A percentile compares a stretch with the other conserved stretches of the same genome.
Evolutionary conservation across 805 yeast genomes (phyloP).

Genomic region (Yarrowia sp.): DNA sequence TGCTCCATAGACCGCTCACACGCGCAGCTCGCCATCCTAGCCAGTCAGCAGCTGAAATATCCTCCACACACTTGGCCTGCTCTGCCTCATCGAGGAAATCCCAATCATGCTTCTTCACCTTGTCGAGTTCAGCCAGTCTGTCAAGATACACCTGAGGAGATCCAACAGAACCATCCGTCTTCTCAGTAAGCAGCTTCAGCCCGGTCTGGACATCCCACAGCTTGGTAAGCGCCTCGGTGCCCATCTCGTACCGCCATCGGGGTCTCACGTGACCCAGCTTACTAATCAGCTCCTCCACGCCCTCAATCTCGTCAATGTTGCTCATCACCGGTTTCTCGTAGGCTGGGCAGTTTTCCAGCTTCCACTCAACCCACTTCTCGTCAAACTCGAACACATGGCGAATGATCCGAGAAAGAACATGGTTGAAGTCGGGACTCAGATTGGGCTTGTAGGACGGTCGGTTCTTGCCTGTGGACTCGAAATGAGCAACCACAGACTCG

Average conservation of each 20-base stretch:
- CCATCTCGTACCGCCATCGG: constrained; percentile 47
- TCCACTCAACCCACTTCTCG: constrained; percentile 50
- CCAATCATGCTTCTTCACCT: constrained; percentile 37
- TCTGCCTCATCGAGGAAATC: constrained; percentile 36
- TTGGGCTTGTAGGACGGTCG: constrained; percentile 23
- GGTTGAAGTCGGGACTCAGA: constrained; percentile 7
- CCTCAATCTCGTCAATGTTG: constrained; percentile 19
- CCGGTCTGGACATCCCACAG: constrained; percentile 56
- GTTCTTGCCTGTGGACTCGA: not conserved
- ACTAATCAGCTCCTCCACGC: constrained; percentile 34
- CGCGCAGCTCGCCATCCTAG: constrained; percentile 55
- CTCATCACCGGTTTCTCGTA: constrained; percentile 43
- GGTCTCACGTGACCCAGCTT: constrained; percentile 42
- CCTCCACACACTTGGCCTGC: constrained; percentile 42
- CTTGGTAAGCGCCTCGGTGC: constrained; percentile 48
- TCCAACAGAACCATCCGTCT: constrained; percentile 43
- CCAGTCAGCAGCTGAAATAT: constrained; percentile 51
- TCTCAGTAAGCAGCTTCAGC: constrained; percentile 46
- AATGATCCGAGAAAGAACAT: not conserved
- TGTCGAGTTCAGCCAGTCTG: constrained; percentile 32
- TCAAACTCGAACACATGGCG: constrained; percentile 42
- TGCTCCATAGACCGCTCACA: constrained; percentile 49
- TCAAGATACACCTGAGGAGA: constrained; percentile 43
- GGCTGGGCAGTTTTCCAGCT: constrained; percentile 47
- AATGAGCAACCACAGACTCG: constrained; percentile 17